Conservation (phyloP, 179 eudicot species). For the Carnegiea gigantea region DNA sequence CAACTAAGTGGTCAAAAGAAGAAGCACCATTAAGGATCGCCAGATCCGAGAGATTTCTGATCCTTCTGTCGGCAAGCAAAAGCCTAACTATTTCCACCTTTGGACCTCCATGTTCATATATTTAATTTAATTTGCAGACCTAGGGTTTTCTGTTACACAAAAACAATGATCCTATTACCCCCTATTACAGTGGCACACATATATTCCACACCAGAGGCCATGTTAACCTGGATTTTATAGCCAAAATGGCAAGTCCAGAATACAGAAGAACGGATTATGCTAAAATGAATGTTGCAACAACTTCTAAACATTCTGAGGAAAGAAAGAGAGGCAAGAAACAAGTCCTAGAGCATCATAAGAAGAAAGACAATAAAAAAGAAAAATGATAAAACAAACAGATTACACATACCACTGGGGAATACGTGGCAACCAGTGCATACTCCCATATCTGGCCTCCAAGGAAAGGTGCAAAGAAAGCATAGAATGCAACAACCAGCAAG, state of each 20-base stretch:
- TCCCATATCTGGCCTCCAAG: slow-evolving; percentile 88
- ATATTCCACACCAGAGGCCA: neutral
- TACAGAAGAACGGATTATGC: too few species aligned
- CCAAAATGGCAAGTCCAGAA: neutral
- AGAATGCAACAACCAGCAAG: slow-evolving; percentile 92
- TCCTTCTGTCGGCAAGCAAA: neutral
- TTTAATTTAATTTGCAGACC: neutral
- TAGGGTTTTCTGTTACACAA: neutral
- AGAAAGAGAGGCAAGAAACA: neutral
- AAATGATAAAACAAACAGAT: neutral
- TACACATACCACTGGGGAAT: slow-evolving; percentile 84
- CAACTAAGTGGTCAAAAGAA: neutral
- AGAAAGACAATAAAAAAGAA: neutral
- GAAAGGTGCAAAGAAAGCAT: slow-evolving; percentile 94
- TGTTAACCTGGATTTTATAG: neutral
- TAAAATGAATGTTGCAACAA: neutral
- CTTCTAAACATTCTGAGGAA: neutral
- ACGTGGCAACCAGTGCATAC: slow-evolving; percentile 60
- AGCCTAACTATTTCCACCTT: neutral
- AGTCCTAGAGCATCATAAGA: neutral
- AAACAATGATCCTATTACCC: neutral
- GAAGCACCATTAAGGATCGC: neutral
- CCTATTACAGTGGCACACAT: neutral
- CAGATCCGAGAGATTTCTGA: neutral
- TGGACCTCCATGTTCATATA: neutral